Evolutionary conservation across 345 rosid genomes (phyloP), one percentile per base, ranked within the genome.

Genomic region (Gossypium ekmanianum): DNA sequence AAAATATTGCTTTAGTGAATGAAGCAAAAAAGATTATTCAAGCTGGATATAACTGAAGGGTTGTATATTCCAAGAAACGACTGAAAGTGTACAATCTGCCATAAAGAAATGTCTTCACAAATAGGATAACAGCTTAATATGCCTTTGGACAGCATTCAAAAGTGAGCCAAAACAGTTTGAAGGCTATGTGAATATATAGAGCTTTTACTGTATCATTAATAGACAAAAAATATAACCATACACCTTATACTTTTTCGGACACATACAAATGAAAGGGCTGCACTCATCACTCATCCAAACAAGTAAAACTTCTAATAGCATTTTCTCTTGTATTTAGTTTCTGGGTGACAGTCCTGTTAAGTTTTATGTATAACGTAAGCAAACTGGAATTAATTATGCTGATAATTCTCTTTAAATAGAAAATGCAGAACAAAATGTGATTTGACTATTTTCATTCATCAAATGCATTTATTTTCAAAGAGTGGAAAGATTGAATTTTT

Each of bases 391-490:
- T 11, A 65, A 20, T 20, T 66, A 66, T 12, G 48, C 48, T 66
- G 7, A 47, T 9, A 43, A 43, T 24, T 47, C 22, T 13, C 16
- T 67, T 47, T 24, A 67, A 12, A 67, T 22, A 67, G 56, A 47
- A 47, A 47, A 47, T 67, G 27, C 39, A 47, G 29, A 67, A 20
- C 39, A 34, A 67, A 22, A 47, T 0, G n/a, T 47, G 39, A 11
- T 67, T 47, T 47, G 47, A 67, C 56, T 12, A 67, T 67, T 67
- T 24, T 13, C 56, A 67, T 67, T 67, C 34, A 67, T 7, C 55
- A 7, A 67, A 67, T 45, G 71, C 34, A 20, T 66, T 66, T 34
- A 34, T 34, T 45, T 22, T 67, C 34, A 20, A 20, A 18, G 16
- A 45, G 51, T 27, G 44, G 5, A 67, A 12, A 66, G 20, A 67